Base-by-base conservation (phyloP, 768 basidiomycete genomes). In the Boletus rubescentipes region DNA sequence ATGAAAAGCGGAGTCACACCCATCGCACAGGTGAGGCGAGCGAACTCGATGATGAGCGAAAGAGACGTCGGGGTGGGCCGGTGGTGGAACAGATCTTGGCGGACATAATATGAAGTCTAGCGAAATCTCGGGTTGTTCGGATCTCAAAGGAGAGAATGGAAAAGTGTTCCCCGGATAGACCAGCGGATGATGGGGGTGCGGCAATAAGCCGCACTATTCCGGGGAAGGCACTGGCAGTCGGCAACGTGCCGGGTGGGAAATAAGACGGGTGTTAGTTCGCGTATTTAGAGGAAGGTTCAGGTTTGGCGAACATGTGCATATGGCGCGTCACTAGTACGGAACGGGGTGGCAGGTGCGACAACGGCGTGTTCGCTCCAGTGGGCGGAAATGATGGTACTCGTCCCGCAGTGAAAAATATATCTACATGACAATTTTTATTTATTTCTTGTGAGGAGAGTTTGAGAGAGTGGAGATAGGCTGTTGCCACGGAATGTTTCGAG, bases 241-340 rank as follows among this genome's bases (percentile, higher is more conserved):
- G 59, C 31, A 61, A 56, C 21, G 16, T 61, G 55, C 21, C 23
- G 30, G 42, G 39, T 59, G 61, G 60, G 56, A 35, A n/a, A 39
- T 47, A 59, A 26, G 56, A 59, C 38, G 51, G 56, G 31, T 12
- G 36, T 45, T 57, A 4, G 54, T 23, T 60, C 53, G 45, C 39
- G 58, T 60, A 55, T 43, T 29, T 31, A 10, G 18, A 8, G 2
- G 18, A 11, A 9, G 48, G 44, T 35, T 46, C n/a, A 14, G 14
- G 14, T 5, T 10, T 49, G 45, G 47, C 55, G 49, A 62, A 61
- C 60, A 61, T 62, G 60, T 51, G 60, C 44, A 61, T 61, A 10
- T 55, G 45, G 58, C 41, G 45, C 52, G 51, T 54, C 47, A 18
- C 47, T 1, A 15, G 46, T 59, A 61, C 49, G 43, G 47, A 43